These are phyloP conservation scores for Choiromyces venosus DNA, from an alignment of 495 filamentous ascomycete genomes.

Conservation along the genomic window DNA sequence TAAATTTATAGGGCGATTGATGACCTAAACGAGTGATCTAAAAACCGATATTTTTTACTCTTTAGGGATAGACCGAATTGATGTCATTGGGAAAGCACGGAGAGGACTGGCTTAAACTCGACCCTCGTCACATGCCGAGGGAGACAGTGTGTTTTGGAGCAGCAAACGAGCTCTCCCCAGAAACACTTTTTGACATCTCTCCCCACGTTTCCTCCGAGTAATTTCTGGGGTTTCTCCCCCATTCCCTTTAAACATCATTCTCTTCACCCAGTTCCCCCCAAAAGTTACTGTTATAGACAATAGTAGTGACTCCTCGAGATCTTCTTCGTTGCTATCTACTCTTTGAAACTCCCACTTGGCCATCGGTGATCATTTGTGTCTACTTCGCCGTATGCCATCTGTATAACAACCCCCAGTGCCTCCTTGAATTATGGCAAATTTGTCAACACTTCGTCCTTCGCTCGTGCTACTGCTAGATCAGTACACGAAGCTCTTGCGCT, in stretches of 20 bases:
- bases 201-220: not conserved
- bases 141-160: not conserved
- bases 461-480: conserved; percentile 62
- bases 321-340: not conserved
- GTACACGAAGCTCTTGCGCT: conserved; percentile 58
- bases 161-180: not conserved
- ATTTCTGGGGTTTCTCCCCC: not conserved
- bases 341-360: not conserved
- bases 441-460: conserved; percentile 73
- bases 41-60: not conserved
- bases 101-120: not conserved
- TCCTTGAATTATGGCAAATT: conserved; percentile 62
- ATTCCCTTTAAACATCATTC: not conserved
- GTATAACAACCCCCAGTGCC: not conserved
- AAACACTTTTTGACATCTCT: not conserved
- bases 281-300: not conserved
- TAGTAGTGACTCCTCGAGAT: not conserved
- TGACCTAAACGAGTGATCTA: not conserved
- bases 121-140: conserved; percentile 1
- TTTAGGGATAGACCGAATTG: not conserved
- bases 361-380: not conserved
- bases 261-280: not conserved
- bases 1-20: not conserved
- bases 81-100: not conserved
- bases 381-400: not conserved